Base-by-base conservation (phyloP, 179 eudicot genomes). In the Nepenthes alata region DNA sequence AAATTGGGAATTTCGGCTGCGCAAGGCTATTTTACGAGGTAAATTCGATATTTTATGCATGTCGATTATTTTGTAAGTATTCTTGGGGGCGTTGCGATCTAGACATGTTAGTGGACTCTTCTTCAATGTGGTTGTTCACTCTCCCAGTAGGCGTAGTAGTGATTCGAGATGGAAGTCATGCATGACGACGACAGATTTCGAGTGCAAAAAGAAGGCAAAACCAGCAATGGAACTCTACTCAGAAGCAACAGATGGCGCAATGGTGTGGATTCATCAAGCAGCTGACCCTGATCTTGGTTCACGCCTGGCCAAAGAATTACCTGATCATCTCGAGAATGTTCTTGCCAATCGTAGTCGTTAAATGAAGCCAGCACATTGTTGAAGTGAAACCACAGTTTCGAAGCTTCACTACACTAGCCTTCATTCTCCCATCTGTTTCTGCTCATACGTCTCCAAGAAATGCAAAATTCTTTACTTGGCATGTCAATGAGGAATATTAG, bases 1-100 rank as follows among this genome's bases (percentile, higher is more conserved):
- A 73, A 52, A 35, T 83, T 84, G 2, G 86, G 89, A 4, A 57
- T 84, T 11, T 77, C 89, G 3, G 84, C 89, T 0, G 89, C 81
- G 62, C 97, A 90, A 70, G 97, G 97, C 25, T 87, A 76, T 67
- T 87, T 80, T 63, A 83, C 83, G n/a, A 64, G 97, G 95, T 90
- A 83, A 70, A 25, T 25, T 25, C 4, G 3, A 6, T 45, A 25
- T 25, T 25, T 25, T 25, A 25, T 12, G 1, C 37, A 34, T 55
- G 59, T 34, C 37, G 0, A 36, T 55, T n/a, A 12, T 35, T 25
- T 25, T 25, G 25, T 0, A 39, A 54, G 11, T 35, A 25, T 0
- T 12, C 4, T 11, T 39, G 12, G 4, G 16, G 16, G 5, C 5
- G 16, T 2, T 8, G 11, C 2, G 16, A 25, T 25, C 11, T 37